Percentiles rank a stretch among this genome's conserved stretches.
phyloP scores from a whole-genome alignment of 1,284 basidiomycete genomes.

The Trichosporon asahii region DNA sequence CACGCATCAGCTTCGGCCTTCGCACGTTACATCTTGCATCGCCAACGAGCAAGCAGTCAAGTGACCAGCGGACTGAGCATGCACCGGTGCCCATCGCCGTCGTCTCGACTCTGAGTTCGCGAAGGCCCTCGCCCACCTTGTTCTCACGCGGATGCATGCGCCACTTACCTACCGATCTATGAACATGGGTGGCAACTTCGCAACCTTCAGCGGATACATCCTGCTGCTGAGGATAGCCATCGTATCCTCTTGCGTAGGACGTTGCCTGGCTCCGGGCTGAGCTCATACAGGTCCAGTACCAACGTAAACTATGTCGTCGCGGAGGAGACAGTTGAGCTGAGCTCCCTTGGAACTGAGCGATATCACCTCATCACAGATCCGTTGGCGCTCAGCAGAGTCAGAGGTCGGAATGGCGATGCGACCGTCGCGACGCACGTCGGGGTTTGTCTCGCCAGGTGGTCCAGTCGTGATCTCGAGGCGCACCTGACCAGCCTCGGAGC shows the following conservation, averaged over 20 bases:
- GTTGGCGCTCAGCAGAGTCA: too few species aligned
- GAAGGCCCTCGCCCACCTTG: not conserved
- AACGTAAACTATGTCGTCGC: too few species aligned
- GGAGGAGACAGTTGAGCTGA: too few species aligned
- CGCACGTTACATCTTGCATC: not conserved
- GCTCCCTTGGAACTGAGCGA: too few species aligned
- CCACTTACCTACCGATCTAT: too few species aligned
- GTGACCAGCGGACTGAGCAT: not conserved
- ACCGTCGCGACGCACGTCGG: too few species aligned
- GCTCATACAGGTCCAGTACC: too few species aligned
- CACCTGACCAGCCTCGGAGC: not conserved
- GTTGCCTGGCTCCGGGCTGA: too few species aligned
- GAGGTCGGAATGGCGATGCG: too few species aligned
- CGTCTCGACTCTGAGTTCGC: not conserved
- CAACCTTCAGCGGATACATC: not conserved
- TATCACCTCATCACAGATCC: too few species aligned
- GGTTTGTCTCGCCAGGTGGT: not conserved
- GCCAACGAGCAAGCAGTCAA: not conserved
- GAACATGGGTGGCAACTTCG: not conserved
- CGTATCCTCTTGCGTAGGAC: too few species aligned
- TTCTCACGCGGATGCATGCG: not conserved
- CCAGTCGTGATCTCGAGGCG: not conserved
- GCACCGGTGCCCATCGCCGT: not conserved
- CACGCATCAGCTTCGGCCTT: not conserved
- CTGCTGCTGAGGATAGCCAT: too few species aligned